Evolutionary conservation across 1,139 yeast genomes (phyloP), one percentile per base, ranked within the genome.

Genomic region (Eremothecium cymbalariae): DNA sequence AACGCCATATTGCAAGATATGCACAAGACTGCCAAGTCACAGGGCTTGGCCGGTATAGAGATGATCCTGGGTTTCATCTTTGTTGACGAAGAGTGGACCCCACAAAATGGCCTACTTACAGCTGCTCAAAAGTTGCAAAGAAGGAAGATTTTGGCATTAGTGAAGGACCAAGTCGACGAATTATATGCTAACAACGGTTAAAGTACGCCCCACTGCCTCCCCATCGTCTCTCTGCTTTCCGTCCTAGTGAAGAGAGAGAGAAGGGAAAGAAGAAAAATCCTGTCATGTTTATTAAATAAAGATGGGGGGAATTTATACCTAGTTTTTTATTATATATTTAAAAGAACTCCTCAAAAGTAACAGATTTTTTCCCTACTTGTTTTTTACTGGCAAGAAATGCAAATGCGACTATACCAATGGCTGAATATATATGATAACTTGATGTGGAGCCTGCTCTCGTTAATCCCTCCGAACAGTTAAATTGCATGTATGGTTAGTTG

Each of bases 81-180:
- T 40, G 71, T 77, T 42, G 90, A 82, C 48, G 88, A 79, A 33
- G 99, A 93, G 65, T 93, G 98, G 97, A 88, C 97, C 33, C 97
- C 98, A 31, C 94, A 85, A 62, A 84, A 79, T 55, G 97, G 96
- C 2, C 82, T 68, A 47, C 93, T 90, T 39, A 86, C 97, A 8
- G 77, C 94, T 43, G 98, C 98, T 19, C 97, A 90, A 65, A 93
- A 93, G 64, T 72, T 93, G 51, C 95, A 90, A 67, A 80, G 99
- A 69, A 84, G 74, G 70, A 83, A 82, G 70, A 93, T 93, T 57
- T 67, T 85, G 54, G 75, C 68, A 27, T 74, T 75, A 41, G 77
- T 74, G 51, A 58, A 74, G 55, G 67, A 65, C 15, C 65, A 67
- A 41, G 84, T 81, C 45, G 80, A 77, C 37, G 65, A 59, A 33